Evolutionary conservation across 1,139 yeast species (phyloP), one percentile per base, ranked within the genome.

Genomic region (Debaryomyces nepalensis): DNA sequence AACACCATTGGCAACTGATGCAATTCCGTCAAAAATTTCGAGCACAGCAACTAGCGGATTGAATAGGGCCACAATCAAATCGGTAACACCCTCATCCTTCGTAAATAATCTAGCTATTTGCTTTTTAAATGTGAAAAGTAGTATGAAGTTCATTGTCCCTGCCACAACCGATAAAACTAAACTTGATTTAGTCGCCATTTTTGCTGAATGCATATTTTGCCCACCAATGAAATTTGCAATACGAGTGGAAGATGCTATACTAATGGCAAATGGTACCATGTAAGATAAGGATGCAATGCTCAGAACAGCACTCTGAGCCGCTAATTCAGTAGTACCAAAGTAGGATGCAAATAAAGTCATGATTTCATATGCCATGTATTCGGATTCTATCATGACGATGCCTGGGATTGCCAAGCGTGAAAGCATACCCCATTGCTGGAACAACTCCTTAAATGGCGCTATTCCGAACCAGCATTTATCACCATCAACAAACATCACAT

Each of bases 141-240:
- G 44, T 3, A 74, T 27, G 49, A 85, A 81, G 57, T 87, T 87
- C 31, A 75, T 40, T 0, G 70, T 38, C 0, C 95, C 90, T 19
- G 82, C 76, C 2, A 74, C 44, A 2, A 84, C 52, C 0, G 91
- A 84, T n/a, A 79, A 70, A 2, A 66, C 48, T 20, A 88, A 66
- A 0, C 91, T 91, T 4, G 86, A 77, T 44, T 71, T 64, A 1
- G 90, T 77, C 1, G 96, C 83, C 3, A 77, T 66, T 45, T 79
- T 75, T 2, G 96, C 96, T 0, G 67, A 64, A 20, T 66, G 68
- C 3, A 81, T 65, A 53, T 87, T 82, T 39, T 77, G 82, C 0
- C 93, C 95, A 4, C 97, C 97, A 43, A 90, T 79, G 54, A 85
- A 88, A 59, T 85, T 88, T 32, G 97, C 96, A 38, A 89, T 84